Evolutionary conservation across 768 basidiomycete genomes (phyloP), one percentile per base, ranked within the genome.

Genomic region (Kockovaella imperatae): DNA sequence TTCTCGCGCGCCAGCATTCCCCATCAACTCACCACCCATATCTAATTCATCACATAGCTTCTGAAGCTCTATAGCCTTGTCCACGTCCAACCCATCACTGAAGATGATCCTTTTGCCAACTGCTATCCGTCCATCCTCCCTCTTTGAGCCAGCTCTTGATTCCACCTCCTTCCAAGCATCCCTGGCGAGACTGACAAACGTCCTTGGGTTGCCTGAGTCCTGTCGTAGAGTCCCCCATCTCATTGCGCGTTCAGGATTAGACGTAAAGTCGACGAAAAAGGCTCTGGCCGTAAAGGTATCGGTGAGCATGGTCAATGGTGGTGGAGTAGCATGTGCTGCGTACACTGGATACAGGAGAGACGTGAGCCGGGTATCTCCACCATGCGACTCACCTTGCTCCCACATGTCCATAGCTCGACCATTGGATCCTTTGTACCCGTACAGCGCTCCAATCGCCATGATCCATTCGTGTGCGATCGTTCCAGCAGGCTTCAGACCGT

Each of bases 241-340:
- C 8, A 72, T 64, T 0, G 83, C 86, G 2, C 80, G 78, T 28
- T 75, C 78, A 1, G 78, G 77, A 56, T 73, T 50, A 10, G 64
- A 35, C 8, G 52, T 56, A 47, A 70, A 68, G 42, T 70, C 89
- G 73, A 80, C 77, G 75, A 88, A 90, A 73, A 96, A 97, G 0
- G 79, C 81, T 26, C 78, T 72, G 1, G 86, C 87, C 5, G 90
- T 86, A 71, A 95, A 97, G 0, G 95, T 99, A 72, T 99, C 95
- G 13, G 95, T 95, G 28, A 96, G 74, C 17, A 90, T 88, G 49
- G 87, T 79, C 45, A 83, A 77, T 7, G 70, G 60, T 0, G 70
- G 58, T 2, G 62, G 62, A 13, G 41, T 51, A 0, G 49, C 66
- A 54, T 18, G 61, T 51, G 26, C 73, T 56, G 64, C 79, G 54